phyloP scores from a whole-genome alignment of 352 stramenopile genomes.

The Phytophthora rubi region DNA sequence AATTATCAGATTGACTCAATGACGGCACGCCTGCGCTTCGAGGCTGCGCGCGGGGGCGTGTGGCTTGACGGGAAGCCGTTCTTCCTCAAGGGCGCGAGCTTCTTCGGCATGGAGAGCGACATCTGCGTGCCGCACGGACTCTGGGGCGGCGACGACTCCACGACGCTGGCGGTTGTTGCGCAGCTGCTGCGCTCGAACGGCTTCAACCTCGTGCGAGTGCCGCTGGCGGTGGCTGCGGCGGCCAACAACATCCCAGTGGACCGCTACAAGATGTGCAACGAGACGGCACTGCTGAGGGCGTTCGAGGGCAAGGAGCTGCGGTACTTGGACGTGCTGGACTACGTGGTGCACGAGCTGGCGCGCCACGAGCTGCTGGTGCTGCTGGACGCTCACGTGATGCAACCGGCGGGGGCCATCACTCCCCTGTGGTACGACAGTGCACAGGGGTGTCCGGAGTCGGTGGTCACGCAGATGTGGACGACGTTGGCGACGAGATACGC shows the following conservation, averaged over 20 bases:
- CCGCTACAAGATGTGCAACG: slow-evolving; percentile 54
- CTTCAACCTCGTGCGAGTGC: slow-evolving; percentile 65
- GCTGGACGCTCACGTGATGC: slow-evolving; percentile 59
- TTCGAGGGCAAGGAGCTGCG: slow-evolving; percentile 40
- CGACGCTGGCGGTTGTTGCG: slow-evolving; percentile 46
- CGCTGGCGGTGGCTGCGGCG: slow-evolving; percentile 54
- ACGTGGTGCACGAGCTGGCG: slow-evolving; percentile 43
- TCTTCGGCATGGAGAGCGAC: slow-evolving; percentile 71
- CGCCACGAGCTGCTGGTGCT: slow-evolving; percentile 49
- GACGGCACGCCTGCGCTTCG: slow-evolving; percentile 28
- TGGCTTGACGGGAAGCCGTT: slow-evolving; percentile 46
- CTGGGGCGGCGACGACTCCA: slow-evolving; percentile 62
- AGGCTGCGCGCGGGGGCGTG: slow-evolving; percentile 40
- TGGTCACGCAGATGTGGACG: slow-evolving; percentile 43
- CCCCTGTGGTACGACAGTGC: slow-evolving; percentile 53
- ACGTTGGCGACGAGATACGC: slow-evolving; percentile 44
- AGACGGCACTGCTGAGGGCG: slow-evolving; percentile 30
- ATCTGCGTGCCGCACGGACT: slow-evolving; percentile 66
- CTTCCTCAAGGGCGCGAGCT: slow-evolving; percentile 62
- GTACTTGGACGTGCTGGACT: slow-evolving; percentile 67
- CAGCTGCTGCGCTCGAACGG: slow-evolving; percentile 41
- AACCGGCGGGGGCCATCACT: slow-evolving; percentile 41
- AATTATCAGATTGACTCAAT: neutral
- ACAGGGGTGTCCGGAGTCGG: slow-evolving; percentile 22
- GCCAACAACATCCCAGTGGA: slow-evolving; percentile 44